A percentile compares a stretch with the other conserved stretches of the same genome.
phyloP scores from a whole-genome alignment of 225 moss, liverwort and hornwort genomes.

The Bryum argenteum region DNA sequence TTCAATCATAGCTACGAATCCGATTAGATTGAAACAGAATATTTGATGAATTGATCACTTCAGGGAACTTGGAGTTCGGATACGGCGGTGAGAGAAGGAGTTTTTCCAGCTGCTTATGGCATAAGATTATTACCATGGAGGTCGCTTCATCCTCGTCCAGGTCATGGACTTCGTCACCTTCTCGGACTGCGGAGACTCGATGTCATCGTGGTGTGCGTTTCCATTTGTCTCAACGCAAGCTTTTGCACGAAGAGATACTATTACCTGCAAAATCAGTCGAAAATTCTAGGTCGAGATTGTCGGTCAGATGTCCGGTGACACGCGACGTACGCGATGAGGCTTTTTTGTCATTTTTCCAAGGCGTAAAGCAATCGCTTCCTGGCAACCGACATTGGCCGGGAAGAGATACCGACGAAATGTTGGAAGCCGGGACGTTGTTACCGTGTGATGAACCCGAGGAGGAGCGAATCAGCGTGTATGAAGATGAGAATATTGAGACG shows the following conservation, averaged over 20 bases:
- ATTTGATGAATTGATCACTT: slow-evolving; percentile 5
- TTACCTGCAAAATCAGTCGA: slow-evolving; percentile 18
- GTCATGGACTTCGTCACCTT: slow-evolving; percentile 21
- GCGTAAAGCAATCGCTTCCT: slow-evolving; percentile 16
- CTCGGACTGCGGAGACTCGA: neutral
- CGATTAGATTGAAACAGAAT: too few relatives aligned
- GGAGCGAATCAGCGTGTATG: slow-evolving; percentile 22
- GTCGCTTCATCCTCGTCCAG: slow-evolving; percentile 16
- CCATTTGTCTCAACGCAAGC: slow-evolving; percentile 20
- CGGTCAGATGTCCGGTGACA: slow-evolving; percentile 32
- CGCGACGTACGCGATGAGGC: slow-evolving; percentile 26
- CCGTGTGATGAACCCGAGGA: slow-evolving; percentile 23
- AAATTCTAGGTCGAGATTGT: slow-evolving; percentile 14
- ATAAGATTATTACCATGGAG: slow-evolving; percentile 32
- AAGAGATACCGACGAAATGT: neutral
- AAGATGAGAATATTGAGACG: neutral
- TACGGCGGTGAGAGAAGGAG: neutral
- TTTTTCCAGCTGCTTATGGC: neutral
- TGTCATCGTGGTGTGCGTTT: slow-evolving; percentile 16
- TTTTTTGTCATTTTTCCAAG: slow-evolving; percentile 18
- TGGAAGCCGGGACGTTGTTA: slow-evolving; percentile 18
- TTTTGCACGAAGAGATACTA: slow-evolving; percentile 13
- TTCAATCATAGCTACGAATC: too few relatives aligned
- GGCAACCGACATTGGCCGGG: slow-evolving; percentile 26
- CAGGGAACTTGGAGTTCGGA: neutral